Evolutionary conservation across 306 rosid species (phyloP).

Genomic region (Vicia faba): DNA sequence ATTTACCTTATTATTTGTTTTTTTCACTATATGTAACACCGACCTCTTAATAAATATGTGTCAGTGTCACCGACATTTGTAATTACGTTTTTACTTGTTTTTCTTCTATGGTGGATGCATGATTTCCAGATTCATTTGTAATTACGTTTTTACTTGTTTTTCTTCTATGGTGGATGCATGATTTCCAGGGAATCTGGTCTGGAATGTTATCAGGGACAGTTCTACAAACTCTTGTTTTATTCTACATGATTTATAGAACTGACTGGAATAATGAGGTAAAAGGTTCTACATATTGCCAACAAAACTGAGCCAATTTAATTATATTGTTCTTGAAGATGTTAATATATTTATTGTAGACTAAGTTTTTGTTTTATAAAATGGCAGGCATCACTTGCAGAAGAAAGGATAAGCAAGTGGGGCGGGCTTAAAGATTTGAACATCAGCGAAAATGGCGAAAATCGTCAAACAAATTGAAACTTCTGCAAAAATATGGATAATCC

Average conservation of each 20-base stretch:
- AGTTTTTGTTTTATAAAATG: conserved; percentile 13
- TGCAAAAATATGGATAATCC: not conserved
- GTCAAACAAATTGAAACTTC: not conserved
- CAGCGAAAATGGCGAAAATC: not conserved
- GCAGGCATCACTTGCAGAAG: conserved; percentile 47
- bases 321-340: not conserved
- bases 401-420: conserved; percentile 43
- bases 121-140: conserved; percentile 43
- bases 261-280: conserved; percentile 78
- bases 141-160: too few relatives aligned
- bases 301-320: not conserved
- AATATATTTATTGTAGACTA: not conserved
- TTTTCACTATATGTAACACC: too few relatives aligned
- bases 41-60: too few relatives aligned
- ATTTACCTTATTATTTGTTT: not conserved
- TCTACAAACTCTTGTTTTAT: conserved; percentile 64
- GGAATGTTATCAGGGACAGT: conserved; percentile 75
- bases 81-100: too few relatives aligned
- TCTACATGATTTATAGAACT: conserved; percentile 57
- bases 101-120: not conserved
- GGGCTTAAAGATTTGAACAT: conserved; percentile 29
- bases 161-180: not conserved
- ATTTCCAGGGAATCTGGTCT: conserved; percentile 74
- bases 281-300: not conserved
- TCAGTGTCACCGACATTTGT: too few relatives aligned